Evolutionary conservation across 495 filamentous ascomycete genomes (phyloP), one percentile per base, ranked within the genome.

Genomic region (Neurospora sp.): DNA sequence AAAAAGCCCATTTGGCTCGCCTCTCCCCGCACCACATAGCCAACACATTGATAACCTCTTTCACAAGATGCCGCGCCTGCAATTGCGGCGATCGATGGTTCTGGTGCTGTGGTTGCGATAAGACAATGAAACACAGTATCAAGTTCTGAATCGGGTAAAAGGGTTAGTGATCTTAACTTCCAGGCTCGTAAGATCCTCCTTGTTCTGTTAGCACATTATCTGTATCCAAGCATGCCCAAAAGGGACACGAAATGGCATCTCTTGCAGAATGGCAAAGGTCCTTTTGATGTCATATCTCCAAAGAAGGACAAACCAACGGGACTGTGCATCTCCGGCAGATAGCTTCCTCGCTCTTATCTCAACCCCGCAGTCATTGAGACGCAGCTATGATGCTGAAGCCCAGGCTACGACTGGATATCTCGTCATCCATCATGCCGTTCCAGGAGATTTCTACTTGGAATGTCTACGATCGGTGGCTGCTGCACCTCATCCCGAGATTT

Each of bases 401-500:
- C 27, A 65, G 0, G 5, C 20, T 37, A 35, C 53, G 53, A 61
- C 53, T 18, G 53, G 53, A 61, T 35, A 18, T 61, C 27, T 35
- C 27, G 12, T 61, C 53, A 31, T 37, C 14, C 27, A 37, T 18
- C 27, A 65, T 65, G 27, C 27, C 53, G 53, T 65, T 9, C 53
- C 31, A 16, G 12, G 53, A 65, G 27, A 31, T 65, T 35, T 4
- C 6, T 14, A 65, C 53, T 18, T 65, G 53, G 20, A 31, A 65
- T 72, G 71, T 73, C 27, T 40, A 69, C 42, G 71, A 72, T 74
- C 72, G 53, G 27, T 44, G 65, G 71, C 74, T 45, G 20, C 39
- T 74, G 73, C 71, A 76, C 68, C 73, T 70, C 27, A 65, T 65
- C 38, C 70, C 31, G 71, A 73, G 69, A 75, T 73, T 18, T 75